Evolutionary conservation across 495 filamentous ascomycete species (phyloP).

Genomic region (Penicillium canariense): DNA sequence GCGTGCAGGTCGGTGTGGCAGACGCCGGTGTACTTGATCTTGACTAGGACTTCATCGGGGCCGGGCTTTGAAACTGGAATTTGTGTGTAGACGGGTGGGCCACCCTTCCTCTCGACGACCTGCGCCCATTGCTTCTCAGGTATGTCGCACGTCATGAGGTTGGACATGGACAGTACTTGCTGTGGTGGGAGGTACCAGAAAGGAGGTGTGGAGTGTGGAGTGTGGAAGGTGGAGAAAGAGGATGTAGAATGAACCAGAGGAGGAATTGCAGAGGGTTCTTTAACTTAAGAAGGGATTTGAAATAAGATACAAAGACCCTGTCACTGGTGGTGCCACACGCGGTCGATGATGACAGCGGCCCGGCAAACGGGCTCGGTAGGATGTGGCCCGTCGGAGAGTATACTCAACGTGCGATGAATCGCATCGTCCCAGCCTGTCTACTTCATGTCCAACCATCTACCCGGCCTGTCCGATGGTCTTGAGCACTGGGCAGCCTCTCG

Average conservation of each 20-base stretch:
- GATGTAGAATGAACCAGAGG: neutral
- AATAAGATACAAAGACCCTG: neutral
- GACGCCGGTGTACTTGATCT: constrained; percentile 87
- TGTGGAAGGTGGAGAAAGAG: neutral
- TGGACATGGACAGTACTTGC: neutral
- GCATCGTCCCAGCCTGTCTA: neutral
- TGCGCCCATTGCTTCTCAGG: constrained; percentile 82
- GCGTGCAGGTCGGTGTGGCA: constrained; percentile 87
- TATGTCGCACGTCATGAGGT: constrained; percentile 36
- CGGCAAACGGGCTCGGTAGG: neutral
- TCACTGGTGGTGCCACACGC: neutral
- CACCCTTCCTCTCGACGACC: constrained; percentile 73
- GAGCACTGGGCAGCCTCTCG: constrained; percentile 3
- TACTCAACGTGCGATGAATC: neutral
- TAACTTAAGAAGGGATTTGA: neutral
- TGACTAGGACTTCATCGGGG: constrained; percentile 81
- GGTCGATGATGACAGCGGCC: constrained; percentile 4
- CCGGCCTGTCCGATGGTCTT: neutral
- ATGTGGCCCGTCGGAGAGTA: neutral
- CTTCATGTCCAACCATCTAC: neutral
- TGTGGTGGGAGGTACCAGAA: neutral
- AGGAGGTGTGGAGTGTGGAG: neutral
- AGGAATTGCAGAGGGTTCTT: neutral
- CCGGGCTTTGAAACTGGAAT: constrained; percentile 74
- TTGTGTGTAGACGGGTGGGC: constrained; percentile 73